Evolutionary conservation across 2,329 filamentous ascomycete species (phyloP).

Genomic region (Capronia coronata): DNA sequence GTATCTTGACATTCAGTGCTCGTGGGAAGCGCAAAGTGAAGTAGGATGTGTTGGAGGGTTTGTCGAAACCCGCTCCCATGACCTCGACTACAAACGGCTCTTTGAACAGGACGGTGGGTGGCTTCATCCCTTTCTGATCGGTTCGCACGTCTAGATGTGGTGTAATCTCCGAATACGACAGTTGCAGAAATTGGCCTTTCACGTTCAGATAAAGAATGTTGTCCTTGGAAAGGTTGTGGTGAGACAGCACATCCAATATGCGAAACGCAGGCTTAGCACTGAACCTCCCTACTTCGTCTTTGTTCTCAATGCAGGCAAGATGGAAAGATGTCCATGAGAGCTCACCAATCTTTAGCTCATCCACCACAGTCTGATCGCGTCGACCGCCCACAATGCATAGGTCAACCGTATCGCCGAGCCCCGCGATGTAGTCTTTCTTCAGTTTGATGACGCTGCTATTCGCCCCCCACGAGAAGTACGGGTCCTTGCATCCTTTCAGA

Average conservation of each 20-base stretch:
- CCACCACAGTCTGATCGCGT: constrained; percentile 60
- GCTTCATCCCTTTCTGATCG: constrained; percentile 34
- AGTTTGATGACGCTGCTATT: constrained; percentile 65
- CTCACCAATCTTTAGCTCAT: constrained; percentile 47
- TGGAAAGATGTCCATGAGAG: constrained; percentile 75
- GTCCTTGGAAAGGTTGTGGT: constrained; percentile 43
- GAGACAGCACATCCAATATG: constrained; percentile 58
- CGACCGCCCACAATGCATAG: constrained; percentile 72
- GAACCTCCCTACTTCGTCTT: constrained; percentile 50
- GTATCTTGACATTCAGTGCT: constrained; percentile 59
- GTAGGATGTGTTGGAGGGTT: constrained; percentile 60
- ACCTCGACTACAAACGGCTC: constrained; percentile 72
- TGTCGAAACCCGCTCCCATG: constrained; percentile 72
- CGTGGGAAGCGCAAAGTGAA: constrained; percentile 71
- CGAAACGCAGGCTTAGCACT: constrained; percentile 54
- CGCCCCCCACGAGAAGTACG: constrained; percentile 59
- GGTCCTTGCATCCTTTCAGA: constrained; percentile 66
- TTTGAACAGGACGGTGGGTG: constrained; percentile 49
- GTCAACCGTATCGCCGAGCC: constrained; percentile 75
- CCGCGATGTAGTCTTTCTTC: constrained; percentile 75
- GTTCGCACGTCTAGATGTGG: constrained; percentile 43
- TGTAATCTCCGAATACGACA: constrained; percentile 33
- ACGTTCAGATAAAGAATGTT: constrained; percentile 48
- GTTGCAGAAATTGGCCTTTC: constrained; percentile 42
- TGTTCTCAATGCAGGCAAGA: constrained; percentile 68